Conservation (phyloP, 129 eudicot species). For the Tagetes erecta region DNA sequence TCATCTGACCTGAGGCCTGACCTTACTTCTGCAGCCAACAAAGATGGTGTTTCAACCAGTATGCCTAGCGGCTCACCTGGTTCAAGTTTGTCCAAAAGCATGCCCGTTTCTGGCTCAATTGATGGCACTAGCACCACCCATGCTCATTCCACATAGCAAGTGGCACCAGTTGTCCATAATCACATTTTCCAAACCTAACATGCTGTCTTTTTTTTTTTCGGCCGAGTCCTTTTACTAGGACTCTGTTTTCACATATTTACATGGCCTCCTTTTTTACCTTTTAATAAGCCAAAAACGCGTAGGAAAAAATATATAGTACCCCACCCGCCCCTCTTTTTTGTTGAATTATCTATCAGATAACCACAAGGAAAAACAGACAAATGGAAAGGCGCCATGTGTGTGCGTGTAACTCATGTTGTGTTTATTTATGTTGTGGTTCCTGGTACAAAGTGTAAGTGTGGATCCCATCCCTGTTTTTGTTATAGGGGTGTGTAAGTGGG, state of each 20-base stretch:
- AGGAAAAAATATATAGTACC: conserved; percentile 33
- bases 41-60: conserved; percentile 52
- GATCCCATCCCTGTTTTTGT: conserved; percentile 39
- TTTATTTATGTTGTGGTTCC: conserved; percentile 36
- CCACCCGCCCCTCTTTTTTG: conserved; percentile 12
- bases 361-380: conserved; percentile 29
- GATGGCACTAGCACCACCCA: conserved; percentile 41
- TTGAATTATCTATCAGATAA: conserved; percentile 42
- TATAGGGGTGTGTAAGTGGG: conserved; percentile 36
- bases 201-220: conserved; percentile 12
- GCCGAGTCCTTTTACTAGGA: neutral
- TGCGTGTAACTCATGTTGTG: conserved; percentile 25
- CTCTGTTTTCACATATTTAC: neutral
- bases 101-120: conserved; percentile 51
- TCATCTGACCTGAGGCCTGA: conserved; percentile 77
- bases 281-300: conserved; percentile 48
- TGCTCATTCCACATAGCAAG: conserved; percentile 33
- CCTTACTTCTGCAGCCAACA: conserved; percentile 37
- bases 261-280: conserved; percentile 34
- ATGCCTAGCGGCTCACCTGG: conserved; percentile 69
- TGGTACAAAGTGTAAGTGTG: conserved; percentile 25
- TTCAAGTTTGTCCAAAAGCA: conserved; percentile 52
- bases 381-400: neutral
- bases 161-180: conserved; percentile 21
- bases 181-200: conserved; percentile 33